Base-by-base conservation (phyloP, 805 yeast genomes). In the Wickerhamomyces canadensis region DNA sequence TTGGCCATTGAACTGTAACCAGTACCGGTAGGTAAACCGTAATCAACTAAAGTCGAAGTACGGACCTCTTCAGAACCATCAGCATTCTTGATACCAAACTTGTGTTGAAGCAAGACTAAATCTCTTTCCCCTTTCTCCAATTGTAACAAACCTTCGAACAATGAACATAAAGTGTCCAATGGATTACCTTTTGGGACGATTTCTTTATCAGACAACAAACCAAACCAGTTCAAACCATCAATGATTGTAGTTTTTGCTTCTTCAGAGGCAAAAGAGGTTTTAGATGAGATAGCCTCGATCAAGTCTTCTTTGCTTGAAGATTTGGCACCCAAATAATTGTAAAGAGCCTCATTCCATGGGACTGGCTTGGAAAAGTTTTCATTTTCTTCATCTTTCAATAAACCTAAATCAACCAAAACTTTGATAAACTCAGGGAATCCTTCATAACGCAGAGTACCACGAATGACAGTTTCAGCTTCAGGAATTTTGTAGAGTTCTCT, bases 1-100 rank as follows among this genome's bases (percentile, higher is more conserved):
- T 91, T 89, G 50, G 98, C 98, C 98, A 93, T 93, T 25, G 98
- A 89, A 28, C 95, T 83, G 80, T 91, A 93, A 38, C 93, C 91
- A 43, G 89, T 87, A 38, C 72, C 70, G 44, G 76, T 68, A 54
- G 83, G 83, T 51, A 75, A 80, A 70, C 98, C 98, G 65, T 85
- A 86, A 65, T 88, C 96, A 26, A 89, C 91, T 59, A 93, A 72
- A 42, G 98, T 93, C 16, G 97, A 84, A 41, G 98, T 89, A 75
- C 98, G 88, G 45, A 82, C 76, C 70, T 93, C 98, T 38, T 74
- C 76, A 48, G 78, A 64, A 51, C 98, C 98, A 57, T 93, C 93
- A 39, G 91, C 88, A 91, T 95, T 86, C 68, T 84, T 93, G 52
- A 93, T 87, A 53, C 95, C 97, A 58, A 93, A 93, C 74, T 89